Conservation (phyloP, 106 monocot species). For the Dendrobium catenatum region DNA sequence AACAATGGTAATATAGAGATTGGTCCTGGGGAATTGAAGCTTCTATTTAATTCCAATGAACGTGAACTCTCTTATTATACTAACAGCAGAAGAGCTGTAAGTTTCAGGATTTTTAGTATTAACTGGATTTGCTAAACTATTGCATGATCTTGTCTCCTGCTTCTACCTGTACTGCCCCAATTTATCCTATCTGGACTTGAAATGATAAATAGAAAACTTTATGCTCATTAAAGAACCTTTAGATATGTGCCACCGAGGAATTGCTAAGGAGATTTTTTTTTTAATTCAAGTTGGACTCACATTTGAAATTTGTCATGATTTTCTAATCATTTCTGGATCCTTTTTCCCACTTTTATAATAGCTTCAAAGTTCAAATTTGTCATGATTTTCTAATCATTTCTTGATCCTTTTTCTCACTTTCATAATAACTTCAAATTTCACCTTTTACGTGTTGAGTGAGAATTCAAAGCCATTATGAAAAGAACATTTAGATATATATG, state of each 20-base stretch:
- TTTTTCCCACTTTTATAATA: neutral
- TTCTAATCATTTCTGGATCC: neutral
- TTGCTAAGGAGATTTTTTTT: neutral
- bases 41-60: constrained; percentile 43
- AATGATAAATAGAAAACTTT: neutral
- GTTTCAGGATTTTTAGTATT: neutral
- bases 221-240: neutral
- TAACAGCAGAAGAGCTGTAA: constrained; percentile 58
- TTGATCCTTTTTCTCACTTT: neutral
- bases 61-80: constrained; percentile 51
- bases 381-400: neutral
- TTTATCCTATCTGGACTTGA: neutral
- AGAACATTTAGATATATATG: neutral
- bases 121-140: neutral
- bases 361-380: neutral
- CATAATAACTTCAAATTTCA: neutral
- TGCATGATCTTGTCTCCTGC: neutral
- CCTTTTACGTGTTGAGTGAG: neutral
- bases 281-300: neutral
- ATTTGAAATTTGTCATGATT: neutral
- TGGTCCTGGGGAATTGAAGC: constrained; percentile 77
- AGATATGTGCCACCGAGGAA: neutral
- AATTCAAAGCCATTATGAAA: neutral
- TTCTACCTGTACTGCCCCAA: neutral
- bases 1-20: constrained; percentile 25